phyloP scores from a whole-genome alignment of 495 filamentous ascomycete genomes.

The Polyplosphaeria fusca region DNA sequence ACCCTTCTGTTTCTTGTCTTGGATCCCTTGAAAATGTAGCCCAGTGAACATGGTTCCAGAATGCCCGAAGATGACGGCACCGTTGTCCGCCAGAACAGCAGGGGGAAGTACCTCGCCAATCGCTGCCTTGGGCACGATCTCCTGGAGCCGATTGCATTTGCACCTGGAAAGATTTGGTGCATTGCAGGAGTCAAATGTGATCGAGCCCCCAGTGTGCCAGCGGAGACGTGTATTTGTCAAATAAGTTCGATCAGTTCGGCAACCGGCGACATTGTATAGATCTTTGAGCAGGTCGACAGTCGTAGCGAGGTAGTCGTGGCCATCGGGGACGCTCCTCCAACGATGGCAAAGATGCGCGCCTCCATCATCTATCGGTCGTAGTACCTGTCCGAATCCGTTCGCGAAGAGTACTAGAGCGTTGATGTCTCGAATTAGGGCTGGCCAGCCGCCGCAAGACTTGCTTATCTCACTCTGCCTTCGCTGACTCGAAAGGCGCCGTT shows the following conservation, averaged over 20 bases:
- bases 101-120: conserved; percentile 6
- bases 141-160: conserved; percentile 19
- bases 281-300: conserved; percentile 19
- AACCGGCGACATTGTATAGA: conserved; percentile 31
- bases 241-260: conserved; percentile 5
- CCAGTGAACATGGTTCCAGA: conserved; percentile 5
- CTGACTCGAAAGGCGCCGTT: conserved; percentile 17
- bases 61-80: conserved; percentile 28
- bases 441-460: conserved; percentile 32
- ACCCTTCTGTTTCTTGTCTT: no score
- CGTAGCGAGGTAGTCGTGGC: conserved; percentile 30
- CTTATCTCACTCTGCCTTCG: conserved; percentile 14
- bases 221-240: conserved; percentile 26
- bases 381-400: conserved; percentile 32
- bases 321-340: conserved; percentile 30
- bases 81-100: conserved; percentile 2
- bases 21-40: no score
- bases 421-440: conserved; percentile 26
- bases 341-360: conserved; percentile 12
- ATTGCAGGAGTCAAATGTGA: conserved; percentile 28
- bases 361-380: conserved; percentile 10
- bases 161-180: not conserved
- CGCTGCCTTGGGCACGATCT: conserved; percentile 15
- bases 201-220: conserved; percentile 32
- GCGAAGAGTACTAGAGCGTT: conserved; percentile 33